Conservation (phyloP, 2,329 filamentous ascomycete genomes). For the Verticillium nubilum region DNA sequence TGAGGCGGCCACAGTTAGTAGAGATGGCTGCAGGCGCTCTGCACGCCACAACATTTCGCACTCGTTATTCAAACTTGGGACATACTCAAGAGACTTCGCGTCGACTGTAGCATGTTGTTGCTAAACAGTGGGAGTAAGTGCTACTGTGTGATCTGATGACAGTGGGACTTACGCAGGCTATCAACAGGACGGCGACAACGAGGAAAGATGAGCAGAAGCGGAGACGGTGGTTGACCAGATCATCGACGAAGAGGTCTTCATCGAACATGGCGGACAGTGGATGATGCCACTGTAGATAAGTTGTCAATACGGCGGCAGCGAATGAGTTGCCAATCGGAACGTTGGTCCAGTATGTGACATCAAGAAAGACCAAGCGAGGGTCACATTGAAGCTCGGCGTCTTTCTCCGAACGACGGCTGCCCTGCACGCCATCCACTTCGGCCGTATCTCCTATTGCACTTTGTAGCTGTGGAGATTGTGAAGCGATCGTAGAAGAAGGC, state of each 20-base stretch:
- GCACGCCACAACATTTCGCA: neutral
- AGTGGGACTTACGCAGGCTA: neutral
- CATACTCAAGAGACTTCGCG: neutral
- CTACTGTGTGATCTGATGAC: neutral
- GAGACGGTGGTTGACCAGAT: neutral
- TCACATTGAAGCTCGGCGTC: neutral
- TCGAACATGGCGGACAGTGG: neutral
- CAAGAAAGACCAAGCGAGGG: neutral
- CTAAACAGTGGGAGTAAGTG: neutral
- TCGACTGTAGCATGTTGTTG: neutral
- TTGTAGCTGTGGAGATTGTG: neutral
- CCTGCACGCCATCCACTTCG: neutral
- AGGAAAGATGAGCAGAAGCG: neutral
- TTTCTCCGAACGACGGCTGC: neutral
- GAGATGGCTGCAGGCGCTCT: neutral
- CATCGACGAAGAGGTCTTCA: neutral
- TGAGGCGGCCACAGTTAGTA: neutral
- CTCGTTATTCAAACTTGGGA: neutral
- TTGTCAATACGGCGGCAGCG: neutral
- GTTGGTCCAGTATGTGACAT: neutral
- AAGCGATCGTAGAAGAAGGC: neutral
- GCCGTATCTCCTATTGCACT: neutral
- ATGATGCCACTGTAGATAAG: neutral
- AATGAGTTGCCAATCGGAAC: neutral
- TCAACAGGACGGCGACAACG: neutral